A percentile compares a stretch with the other conserved stretches of the same genome.
Evolutionary conservation across 352 stramenopile species (phyloP).

Genomic region (Detonula confervacea): DNA sequence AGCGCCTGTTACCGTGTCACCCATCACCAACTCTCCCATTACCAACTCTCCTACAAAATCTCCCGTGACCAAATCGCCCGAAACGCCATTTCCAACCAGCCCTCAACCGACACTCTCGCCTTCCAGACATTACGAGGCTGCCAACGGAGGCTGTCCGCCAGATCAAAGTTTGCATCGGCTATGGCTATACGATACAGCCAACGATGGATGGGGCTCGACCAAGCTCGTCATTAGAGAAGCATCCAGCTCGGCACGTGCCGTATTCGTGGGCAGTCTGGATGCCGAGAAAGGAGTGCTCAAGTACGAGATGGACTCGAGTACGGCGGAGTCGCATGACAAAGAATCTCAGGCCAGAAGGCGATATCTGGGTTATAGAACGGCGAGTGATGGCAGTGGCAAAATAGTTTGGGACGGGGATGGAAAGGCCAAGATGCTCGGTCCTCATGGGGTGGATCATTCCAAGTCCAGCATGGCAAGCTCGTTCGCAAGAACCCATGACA

Average conservation of each 20-base stretch:
- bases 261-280: conserved; percentile 28
- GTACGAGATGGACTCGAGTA: background rate
- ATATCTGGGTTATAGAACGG: no score
- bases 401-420: no score
- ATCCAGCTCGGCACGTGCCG: conserved; percentile 1
- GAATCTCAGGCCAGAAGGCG: no score
- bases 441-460: no score
- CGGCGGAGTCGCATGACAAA: background rate
- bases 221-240: conserved; percentile 29
- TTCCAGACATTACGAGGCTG: conserved; percentile 30
- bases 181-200: conserved; percentile 27
- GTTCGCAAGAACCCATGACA: no score
- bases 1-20: background rate
- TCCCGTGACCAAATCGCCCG: no score
- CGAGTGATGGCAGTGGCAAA: no score
- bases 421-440: no score
- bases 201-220: conserved; percentile 26
- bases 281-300: background rate
- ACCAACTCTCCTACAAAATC: background rate
- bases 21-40: background rate
- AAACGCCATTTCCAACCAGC: background rate
- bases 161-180: conserved; percentile 29
- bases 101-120: conserved; percentile 32
- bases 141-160: conserved; percentile 28
- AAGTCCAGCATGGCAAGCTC: no score